These are phyloP conservation scores for Mortierella sp. DNA, from an alignment of 371 early-diverging fungal species.

Conservation along the genomic window DNA sequence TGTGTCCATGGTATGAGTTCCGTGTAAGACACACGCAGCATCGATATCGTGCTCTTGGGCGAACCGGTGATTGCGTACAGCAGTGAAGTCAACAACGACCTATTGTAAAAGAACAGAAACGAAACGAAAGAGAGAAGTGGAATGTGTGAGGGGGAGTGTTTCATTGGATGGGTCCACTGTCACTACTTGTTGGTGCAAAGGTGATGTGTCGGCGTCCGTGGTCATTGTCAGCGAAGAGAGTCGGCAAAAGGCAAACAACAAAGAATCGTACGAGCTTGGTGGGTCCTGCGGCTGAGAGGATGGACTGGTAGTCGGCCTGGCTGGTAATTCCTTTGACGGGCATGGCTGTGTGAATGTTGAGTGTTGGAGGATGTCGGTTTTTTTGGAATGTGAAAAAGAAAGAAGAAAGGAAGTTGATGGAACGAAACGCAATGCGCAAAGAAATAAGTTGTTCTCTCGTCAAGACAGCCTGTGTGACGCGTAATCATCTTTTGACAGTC, in stretches of 20 bases:
- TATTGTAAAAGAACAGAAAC: background rate
- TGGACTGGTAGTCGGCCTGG: slow-evolving; percentile 44
- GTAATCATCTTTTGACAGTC: slow-evolving; percentile 6
- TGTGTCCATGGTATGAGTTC: background rate
- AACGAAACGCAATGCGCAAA: background rate
- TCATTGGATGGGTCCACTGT: background rate
- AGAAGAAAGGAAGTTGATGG: background rate
- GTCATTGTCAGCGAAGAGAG: background rate
- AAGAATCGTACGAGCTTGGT: slow-evolving; percentile 36
- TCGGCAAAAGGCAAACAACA: no score
- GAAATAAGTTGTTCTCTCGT: background rate
- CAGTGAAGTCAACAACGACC: slow-evolving; percentile 4
- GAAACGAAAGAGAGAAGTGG: background rate
- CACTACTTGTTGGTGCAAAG: background rate
- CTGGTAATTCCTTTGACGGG: slow-evolving; percentile 54
- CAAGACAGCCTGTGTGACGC: background rate
- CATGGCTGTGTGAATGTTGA: slow-evolving; percentile 14
- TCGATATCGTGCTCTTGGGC: background rate
- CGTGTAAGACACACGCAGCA: background rate
- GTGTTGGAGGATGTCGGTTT: background rate
- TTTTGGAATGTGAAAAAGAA: background rate
- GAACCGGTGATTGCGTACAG: background rate
- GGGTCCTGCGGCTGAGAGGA: slow-evolving; percentile 39
- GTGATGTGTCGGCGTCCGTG: background rate
- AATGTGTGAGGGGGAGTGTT: background rate